phyloP scores from a whole-genome alignment of 192 early-diverging fungal genomes.

The Gonapodya prolifera region DNA sequence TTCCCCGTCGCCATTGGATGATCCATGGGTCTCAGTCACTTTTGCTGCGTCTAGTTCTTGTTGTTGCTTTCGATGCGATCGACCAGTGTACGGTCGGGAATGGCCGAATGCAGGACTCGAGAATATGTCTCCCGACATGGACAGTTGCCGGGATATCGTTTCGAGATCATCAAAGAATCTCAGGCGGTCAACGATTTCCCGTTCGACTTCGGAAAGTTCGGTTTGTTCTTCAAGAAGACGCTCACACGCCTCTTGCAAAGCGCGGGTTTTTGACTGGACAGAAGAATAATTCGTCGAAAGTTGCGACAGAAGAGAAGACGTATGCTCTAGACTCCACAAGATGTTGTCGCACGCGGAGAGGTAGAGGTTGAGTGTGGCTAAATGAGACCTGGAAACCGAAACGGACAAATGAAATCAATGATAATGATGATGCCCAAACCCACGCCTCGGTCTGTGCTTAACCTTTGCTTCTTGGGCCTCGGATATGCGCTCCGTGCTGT shows the following conservation, averaged over 20 bases:
- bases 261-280: slow-evolving; percentile 63
- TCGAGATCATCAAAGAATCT: slow-evolving; percentile 78
- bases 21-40: slow-evolving; percentile 25
- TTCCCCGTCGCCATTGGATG: slow-evolving; percentile 50
- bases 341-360: slow-evolving; percentile 54
- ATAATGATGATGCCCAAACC: too few relatives aligned
- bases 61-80: not conserved
- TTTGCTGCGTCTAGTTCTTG: not conserved
- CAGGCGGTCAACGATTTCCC: slow-evolving; percentile 45
- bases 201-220: slow-evolving; percentile 41
- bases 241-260: slow-evolving; percentile 69
- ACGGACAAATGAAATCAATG: too few relatives aligned
- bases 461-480: too few relatives aligned
- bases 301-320: slow-evolving; percentile 39
- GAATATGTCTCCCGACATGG: slow-evolving; percentile 60
- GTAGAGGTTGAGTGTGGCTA: slow-evolving; percentile 43
- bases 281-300: slow-evolving; percentile 59
- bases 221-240: slow-evolving; percentile 58
- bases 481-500: too few relatives aligned
- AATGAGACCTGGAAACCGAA: slow-evolving; percentile 33
- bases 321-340: slow-evolving; percentile 38
- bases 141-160: slow-evolving; percentile 61
- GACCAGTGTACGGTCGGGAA: not conserved
- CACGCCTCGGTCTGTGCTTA: too few relatives aligned
- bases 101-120: not conserved